These are phyloP conservation scores for Rhododendron mucronatum DNA, from an alignment of 148 eudicot species.

Conservation along the genomic window DNA sequence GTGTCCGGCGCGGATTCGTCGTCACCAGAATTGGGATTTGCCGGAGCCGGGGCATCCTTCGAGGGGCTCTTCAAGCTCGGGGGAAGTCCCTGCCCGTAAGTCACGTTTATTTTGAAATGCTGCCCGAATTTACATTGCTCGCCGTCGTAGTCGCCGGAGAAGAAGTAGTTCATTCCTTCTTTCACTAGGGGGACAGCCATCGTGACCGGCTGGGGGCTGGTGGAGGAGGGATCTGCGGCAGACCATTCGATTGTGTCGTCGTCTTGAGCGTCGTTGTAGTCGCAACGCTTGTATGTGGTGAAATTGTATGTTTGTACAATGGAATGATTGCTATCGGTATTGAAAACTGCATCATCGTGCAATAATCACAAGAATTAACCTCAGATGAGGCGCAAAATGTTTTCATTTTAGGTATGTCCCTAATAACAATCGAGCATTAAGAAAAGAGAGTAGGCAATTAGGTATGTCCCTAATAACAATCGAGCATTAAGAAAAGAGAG, in stretches of 20 bases:
- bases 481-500: neutral
- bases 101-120: constrained; percentile 57
- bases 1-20: constrained; percentile 58
- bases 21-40: constrained; percentile 39
- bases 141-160: constrained; percentile 89
- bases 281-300: constrained; percentile 56
- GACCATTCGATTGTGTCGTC: constrained; percentile 57
- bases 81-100: constrained; percentile 75
- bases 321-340: constrained; percentile 76
- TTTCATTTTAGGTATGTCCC: neutral
- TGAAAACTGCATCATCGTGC: constrained; percentile 55
- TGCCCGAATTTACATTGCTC: constrained; percentile 74
- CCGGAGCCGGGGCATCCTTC: constrained; percentile 41
- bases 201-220: constrained; percentile 33
- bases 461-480: neutral
- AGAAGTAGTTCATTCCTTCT: constrained; percentile 64
- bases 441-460: neutral
- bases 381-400: neutral
- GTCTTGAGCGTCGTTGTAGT: constrained; percentile 32
- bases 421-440: neutral
- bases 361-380: neutral
- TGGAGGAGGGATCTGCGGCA: constrained; percentile 48
- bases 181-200: constrained; percentile 58
- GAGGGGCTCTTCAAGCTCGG: constrained; percentile 38
- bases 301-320: constrained; percentile 66